Evolutionary conservation across 352 stramenopile species (phyloP), one percentile per base, ranked within the genome.

Genomic region (Pythium graminicola): DNA sequence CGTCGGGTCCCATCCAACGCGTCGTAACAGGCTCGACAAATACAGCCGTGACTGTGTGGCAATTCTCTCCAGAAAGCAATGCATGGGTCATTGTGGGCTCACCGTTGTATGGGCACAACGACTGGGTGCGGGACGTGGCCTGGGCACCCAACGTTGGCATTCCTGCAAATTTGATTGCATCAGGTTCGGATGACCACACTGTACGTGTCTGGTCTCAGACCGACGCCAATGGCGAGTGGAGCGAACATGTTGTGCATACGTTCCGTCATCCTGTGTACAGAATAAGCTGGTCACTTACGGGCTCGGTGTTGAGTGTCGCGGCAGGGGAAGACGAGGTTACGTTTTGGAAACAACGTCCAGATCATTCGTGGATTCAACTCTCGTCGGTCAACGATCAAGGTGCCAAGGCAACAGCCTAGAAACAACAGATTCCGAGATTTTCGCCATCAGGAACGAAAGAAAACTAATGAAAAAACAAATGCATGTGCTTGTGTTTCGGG

Each of bases 141-240:
- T 93, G 83, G 83, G 76, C 80, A 1, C 83, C 83, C 7, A 93
- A 90, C 57, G 76, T 90, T 4, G 83, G 83, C 33, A 88, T 90
- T 36, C 83, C 83, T 3, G 76, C 76, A 16, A 93, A 93, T 51
- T 64, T 85, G 4, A 78, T 93, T 36, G 83, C 83, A 14, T 89
- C 78, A 0, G 75, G 67, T 17, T 89, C 76, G n/a, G 83, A 93
- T 54, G 83, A 93, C 54, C 76, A 87, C 67, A 90, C 76, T 1
- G 81, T 93, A 24, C 72, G 78, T 50, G 62, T 87, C 19, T 93
- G 83, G 83, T 86, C 69, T 50, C 83, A 93, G 62, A 67, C 80
- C 49, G 81, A 89, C 28, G 57, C 63, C 17, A 62, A 63, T 14
- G 76, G 76, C 13, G 67, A 78, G 22, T 93, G 83, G 83, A 70